Percentiles rank a stretch among this genome's conserved stretches.
Conservation (phyloP, 352 stramenopile genomes). For the Phytophthora ohioensis region DNA sequence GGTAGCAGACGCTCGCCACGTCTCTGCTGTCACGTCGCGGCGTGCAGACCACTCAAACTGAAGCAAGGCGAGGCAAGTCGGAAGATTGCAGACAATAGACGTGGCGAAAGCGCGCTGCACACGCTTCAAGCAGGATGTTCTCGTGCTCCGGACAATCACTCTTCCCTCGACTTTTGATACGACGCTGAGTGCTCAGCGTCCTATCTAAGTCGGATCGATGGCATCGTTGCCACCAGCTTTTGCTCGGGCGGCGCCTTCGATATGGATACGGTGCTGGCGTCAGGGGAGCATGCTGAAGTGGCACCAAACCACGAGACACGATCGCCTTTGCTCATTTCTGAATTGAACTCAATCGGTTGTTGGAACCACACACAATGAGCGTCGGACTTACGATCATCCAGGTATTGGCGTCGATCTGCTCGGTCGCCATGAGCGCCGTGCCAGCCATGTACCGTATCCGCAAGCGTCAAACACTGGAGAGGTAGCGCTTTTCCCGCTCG, state of each 20-base stretch:
- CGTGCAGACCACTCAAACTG: conserved; percentile 31
- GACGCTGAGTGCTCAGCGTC: conserved; percentile 12
- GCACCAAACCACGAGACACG: conserved; percentile 13
- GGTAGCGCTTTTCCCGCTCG: conserved; percentile 47
- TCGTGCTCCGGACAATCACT: conserved; percentile 35
- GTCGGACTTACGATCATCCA: conserved; percentile 43
- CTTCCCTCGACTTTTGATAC: conserved; percentile 29
- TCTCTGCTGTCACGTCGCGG: conserved; percentile 10
- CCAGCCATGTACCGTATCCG: conserved; percentile 52
- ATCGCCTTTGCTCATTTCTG: conserved; percentile 23
- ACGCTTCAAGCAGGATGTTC: conserved; percentile 18
- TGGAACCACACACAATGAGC: conserved; percentile 27
- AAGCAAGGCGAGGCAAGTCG: conserved; percentile 30
- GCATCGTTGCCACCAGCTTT: conserved; percentile 33
- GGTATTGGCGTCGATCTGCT: conserved; percentile 46
- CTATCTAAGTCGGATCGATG: conserved; percentile 1
- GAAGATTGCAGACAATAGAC: conserved; percentile 28
- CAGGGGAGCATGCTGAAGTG: conserved; percentile 13
- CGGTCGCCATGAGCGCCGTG: conserved; percentile 46
- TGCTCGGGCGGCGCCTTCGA: conserved; percentile 4
- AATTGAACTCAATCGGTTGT: conserved; percentile 24
- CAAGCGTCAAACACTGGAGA: conserved; percentile 42
- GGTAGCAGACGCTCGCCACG: neutral
- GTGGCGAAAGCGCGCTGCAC: conserved; percentile 16
- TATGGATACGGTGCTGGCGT: conserved; percentile 25